phyloP scores from a whole-genome alignment of 768 basidiomycete species.

The Sporobolomyces phaffii region DNA sequence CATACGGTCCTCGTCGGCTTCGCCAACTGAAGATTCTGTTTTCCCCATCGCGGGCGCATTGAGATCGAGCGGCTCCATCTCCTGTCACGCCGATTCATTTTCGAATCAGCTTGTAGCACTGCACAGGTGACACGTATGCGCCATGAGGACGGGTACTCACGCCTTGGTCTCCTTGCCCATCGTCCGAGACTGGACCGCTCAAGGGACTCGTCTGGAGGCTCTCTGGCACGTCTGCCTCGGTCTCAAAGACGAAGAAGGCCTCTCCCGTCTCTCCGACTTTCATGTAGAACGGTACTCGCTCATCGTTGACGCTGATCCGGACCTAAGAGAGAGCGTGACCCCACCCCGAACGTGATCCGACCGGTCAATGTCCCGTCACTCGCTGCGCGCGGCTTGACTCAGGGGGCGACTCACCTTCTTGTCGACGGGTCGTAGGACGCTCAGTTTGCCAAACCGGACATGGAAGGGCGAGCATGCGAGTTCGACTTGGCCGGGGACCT shows the following conservation, averaged over 20 bases:
- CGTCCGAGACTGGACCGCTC: slow-evolving; percentile 49
- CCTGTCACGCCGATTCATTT: slow-evolving; percentile 23
- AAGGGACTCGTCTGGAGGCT: slow-evolving; percentile 91
- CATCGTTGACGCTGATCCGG: slow-evolving; percentile 77
- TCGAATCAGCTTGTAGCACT: too few species aligned
- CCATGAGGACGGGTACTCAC: neutral
- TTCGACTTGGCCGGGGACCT: slow-evolving; percentile 50
- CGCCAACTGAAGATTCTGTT: neutral
- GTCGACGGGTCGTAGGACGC: slow-evolving; percentile 85
- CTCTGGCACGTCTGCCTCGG: slow-evolving; percentile 84
- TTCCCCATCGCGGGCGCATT: slow-evolving; percentile 50
- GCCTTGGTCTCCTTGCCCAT: slow-evolving; percentile 30
- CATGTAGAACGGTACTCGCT: slow-evolving; percentile 85
- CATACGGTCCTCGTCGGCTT: slow-evolving; percentile 23
- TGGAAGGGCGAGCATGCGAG: slow-evolving; percentile 93
- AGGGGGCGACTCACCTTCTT: slow-evolving; percentile 61
- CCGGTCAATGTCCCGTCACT: too few species aligned
- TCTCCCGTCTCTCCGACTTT: slow-evolving; percentile 98
- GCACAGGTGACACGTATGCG: too few species aligned
- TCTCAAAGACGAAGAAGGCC: slow-evolving; percentile 98
- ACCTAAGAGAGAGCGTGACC: slow-evolving; percentile 54
- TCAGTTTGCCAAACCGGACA: slow-evolving; percentile 95
- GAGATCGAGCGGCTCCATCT: slow-evolving; percentile 78
- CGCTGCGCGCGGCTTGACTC: too few species aligned
- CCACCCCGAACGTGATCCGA: neutral